Conservation (phyloP, 805 yeast genomes). For the Dipodascopsis tothii region DNA sequence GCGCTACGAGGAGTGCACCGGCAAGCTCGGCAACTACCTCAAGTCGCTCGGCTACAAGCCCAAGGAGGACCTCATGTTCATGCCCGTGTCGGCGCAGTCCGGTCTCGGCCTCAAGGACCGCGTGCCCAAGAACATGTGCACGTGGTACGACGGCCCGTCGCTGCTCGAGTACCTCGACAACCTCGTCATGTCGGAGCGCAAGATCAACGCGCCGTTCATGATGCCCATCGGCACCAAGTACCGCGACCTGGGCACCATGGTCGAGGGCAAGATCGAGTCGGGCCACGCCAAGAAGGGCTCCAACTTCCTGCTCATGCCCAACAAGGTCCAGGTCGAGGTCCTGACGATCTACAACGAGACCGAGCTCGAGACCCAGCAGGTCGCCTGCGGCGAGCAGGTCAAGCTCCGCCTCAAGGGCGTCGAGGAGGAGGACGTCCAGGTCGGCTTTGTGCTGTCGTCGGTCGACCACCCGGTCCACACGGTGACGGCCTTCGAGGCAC, state of each 20-base stretch:
- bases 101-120: slow-evolving; percentile 94
- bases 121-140: slow-evolving; percentile 60
- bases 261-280: slow-evolving; percentile 96
- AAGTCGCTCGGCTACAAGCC: slow-evolving; percentile 75
- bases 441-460: slow-evolving; percentile 88
- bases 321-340: slow-evolving; percentile 74
- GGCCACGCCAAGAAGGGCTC: slow-evolving; percentile 83
- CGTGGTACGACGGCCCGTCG: slow-evolving; percentile 94
- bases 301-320: slow-evolving; percentile 83
- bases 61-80: slow-evolving; percentile 76
- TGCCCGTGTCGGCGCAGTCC: slow-evolving; percentile 98
- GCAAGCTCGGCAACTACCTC: slow-evolving; percentile 68
- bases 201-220: slow-evolving; percentile 92
- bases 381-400: slow-evolving; percentile 95
- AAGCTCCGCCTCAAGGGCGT: slow-evolving; percentile 87
- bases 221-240: slow-evolving; percentile 88
- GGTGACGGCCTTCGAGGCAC: slow-evolving; percentile 87
- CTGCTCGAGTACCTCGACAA: slow-evolving; percentile 80
- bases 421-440: slow-evolving; percentile 85
- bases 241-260: slow-evolving; percentile 94
- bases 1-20: slow-evolving; percentile 90
- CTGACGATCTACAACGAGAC: slow-evolving; percentile 86
- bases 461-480: slow-evolving; percentile 82
- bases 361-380: slow-evolving; percentile 84
- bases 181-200: slow-evolving; percentile 76